Evolutionary conservation across 78 protist genomes (phyloP).

Genomic region (Blattamonas nauphoetae): DNA sequence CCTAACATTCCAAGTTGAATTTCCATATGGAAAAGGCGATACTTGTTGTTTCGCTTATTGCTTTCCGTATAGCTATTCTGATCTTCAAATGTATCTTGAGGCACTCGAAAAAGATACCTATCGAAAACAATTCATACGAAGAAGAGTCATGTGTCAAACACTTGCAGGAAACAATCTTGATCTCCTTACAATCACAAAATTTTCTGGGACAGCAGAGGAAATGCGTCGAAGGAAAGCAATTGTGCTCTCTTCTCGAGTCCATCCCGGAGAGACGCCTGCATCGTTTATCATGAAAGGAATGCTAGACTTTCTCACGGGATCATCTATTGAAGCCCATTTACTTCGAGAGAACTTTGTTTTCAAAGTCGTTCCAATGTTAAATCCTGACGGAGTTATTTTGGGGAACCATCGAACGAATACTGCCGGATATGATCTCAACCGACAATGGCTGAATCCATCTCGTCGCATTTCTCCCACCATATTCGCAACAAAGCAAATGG

Average conservation of each 20-base stretch:
- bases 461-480: conserved; percentile 33
- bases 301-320: conserved; percentile 46
- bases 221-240: conserved; percentile 20
- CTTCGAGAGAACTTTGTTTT: conserved; percentile 52
- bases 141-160: conserved; percentile 41
- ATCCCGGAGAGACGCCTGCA: conserved; percentile 72
- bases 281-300: conserved; percentile 57
- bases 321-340: conserved; percentile 21
- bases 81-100: conserved; percentile 10
- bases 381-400: conserved; percentile 63
- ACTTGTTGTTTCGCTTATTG: conserved; percentile 39
- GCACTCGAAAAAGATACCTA: neutral
- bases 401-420: conserved; percentile 51
- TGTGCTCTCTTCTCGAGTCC: conserved; percentile 67
- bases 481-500: conserved; percentile 22
- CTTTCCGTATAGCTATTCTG: conserved; percentile 65
- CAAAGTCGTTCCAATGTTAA: conserved; percentile 60
- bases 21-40: conserved; percentile 24
- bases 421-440: conserved; percentile 49
- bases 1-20: conserved; percentile 32
- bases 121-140: neutral
- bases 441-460: conserved; percentile 39
- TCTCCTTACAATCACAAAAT: conserved; percentile 44
- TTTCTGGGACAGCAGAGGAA: neutral
- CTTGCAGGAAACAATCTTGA: conserved; percentile 27